Conservation (phyloP, 495 filamentous ascomycete genomes). For the Penicillium mononematosum region DNA sequence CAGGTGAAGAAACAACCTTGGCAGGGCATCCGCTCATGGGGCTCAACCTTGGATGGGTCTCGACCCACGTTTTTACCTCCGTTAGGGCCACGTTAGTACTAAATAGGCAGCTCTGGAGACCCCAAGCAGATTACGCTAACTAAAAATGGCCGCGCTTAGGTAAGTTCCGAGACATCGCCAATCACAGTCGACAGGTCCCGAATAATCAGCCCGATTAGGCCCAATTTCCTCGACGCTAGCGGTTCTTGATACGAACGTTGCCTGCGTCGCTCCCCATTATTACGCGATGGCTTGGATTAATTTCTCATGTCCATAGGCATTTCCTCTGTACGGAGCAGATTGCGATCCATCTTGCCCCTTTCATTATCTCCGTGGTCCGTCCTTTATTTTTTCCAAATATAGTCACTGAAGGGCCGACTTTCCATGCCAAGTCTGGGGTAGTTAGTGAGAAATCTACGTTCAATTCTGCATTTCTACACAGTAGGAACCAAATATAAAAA, state of each 20-base stretch:
- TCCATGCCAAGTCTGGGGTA: background rate
- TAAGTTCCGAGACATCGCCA: slow-evolving; percentile 1
- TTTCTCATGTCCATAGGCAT: background rate
- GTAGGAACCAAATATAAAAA: background rate
- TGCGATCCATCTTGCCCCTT: background rate
- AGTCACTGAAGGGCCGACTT: background rate
- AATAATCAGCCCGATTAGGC: background rate
- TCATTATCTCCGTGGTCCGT: slow-evolving; percentile 7
- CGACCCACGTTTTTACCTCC: background rate
- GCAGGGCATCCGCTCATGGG: background rate
- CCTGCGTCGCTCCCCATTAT: background rate
- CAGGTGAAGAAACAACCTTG: background rate
- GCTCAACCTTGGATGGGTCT: background rate
- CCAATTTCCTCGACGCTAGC: background rate
- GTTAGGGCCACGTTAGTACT: background rate
- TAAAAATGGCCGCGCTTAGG: background rate
- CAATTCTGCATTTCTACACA: background rate
- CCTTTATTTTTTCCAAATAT: background rate
- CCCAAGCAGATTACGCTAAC: background rate
- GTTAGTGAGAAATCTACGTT: background rate
- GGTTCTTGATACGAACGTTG: background rate
- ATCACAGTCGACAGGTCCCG: background rate
- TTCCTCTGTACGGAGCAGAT: background rate
- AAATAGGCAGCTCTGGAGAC: background rate
- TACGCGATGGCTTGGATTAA: background rate